A percentile compares a stretch with the other conserved stretches of the same genome.
phyloP scores from a whole-genome alignment of 2,329 filamentous ascomycete genomes.

The Fusarium sambucinum region DNA sequence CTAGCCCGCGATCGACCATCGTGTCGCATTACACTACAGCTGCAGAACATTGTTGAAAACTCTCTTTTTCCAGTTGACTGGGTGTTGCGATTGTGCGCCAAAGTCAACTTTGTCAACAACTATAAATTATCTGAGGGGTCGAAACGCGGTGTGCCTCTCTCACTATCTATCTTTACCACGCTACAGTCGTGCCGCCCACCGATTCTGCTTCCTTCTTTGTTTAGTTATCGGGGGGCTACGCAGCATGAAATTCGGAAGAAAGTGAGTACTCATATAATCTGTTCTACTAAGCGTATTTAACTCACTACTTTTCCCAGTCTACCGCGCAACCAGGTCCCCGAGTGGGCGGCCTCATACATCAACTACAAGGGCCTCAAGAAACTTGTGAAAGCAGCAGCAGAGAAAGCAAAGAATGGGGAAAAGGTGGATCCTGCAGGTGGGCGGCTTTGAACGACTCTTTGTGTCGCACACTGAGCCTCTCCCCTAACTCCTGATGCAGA shows the following conservation, averaged over 20 bases:
- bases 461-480: conserved; percentile 47
- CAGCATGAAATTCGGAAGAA: conserved; percentile 73
- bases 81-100: conserved; percentile 1
- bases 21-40: conserved; percentile 13
- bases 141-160: conserved; percentile 28
- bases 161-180: conserved; percentile 8
- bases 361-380: conserved; percentile 95
- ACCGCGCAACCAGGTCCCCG: conserved; percentile 85
- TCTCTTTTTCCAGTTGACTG: conserved; percentile 2
- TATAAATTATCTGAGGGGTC: conserved; percentile 6
- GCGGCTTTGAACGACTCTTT: conserved; percentile 55
- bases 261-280: conserved; percentile 57
- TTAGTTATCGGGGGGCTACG: conserved; percentile 1
- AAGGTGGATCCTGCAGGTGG: conserved; percentile 91
- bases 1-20: conserved; percentile 7
- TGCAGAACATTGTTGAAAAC: conserved; percentile 10
- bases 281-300: conserved; percentile 3
- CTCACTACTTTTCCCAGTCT: conserved; percentile 62
- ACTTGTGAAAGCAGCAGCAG: conserved; percentile 84
- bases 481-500: conserved; percentile 68
- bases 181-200: conserved; percentile 14
- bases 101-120: conserved; percentile 18
- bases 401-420: conserved; percentile 74
- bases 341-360: conserved; percentile 87
- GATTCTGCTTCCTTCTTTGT: conserved; percentile 17